Base-by-base conservation (phyloP, 148 eudicot genomes). In the Rhododendron simsii region DNA sequence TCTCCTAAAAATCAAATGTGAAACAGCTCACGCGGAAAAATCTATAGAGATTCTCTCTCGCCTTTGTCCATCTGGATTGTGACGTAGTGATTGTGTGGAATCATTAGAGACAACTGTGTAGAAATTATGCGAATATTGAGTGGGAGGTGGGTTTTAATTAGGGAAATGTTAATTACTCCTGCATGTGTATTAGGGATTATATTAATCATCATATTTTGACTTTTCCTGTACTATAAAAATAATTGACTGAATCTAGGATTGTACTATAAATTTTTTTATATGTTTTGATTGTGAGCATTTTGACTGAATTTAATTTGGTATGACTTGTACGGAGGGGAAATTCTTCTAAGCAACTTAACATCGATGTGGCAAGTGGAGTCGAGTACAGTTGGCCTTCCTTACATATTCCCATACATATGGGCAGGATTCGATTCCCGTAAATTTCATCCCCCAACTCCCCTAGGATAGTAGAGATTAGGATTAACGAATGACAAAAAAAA, bases 71-170 rank as follows among this genome's bases (percentile, higher is more conserved):
- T 65, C 73, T 26, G 73, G 73, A 65, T 0, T 2, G 28, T 65
- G 73, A 9, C 69, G 69, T 23, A n/a, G 30, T 65, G 73, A 65
- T 65, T 10, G 33, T 65, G 73, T 65, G 73, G 26, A 65, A 65
- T 65, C 73, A 26, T 65, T 65, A 2, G 73, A 65, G 73, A 65
- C 73, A 65, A 65, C 73, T 65, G 73, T 65, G 73, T 65, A 63
- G 71, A 26, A 65, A 5, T 8, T 65, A 65, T 65, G 13, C 33
- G 33, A 26, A 65, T 26, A 65, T 63, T 23, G 30, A 63, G 30
- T 2, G 28, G 69, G 8, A 2, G 10, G 44, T 30, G 6, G 44
- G 7, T 41, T 21, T 23, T 63, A 63, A 23, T 63, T 63, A 23
- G 13, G 73, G 73, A 11, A 65, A 65, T 26, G 15, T 26, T 65